Evolutionary conservation across 345 rosid species (phyloP).

Genomic region (Chamaenerion angustifolium): DNA sequence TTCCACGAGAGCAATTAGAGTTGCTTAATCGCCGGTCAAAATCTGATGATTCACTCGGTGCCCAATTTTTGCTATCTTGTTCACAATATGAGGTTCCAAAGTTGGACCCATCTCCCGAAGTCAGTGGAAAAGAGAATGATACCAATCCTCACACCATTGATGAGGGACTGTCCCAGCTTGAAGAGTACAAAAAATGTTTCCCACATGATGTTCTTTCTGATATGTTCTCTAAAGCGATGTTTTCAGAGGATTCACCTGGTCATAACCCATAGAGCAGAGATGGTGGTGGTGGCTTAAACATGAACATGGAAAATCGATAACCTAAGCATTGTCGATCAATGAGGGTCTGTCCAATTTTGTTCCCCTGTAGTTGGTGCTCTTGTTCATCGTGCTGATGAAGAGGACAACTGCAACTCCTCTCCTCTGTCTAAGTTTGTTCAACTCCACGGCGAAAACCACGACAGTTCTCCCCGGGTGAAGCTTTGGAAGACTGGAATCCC

Average conservation of each 20-base stretch:
- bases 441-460: no score
- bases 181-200: slow-evolving; percentile 36
- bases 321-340: slow-evolving; percentile 71
- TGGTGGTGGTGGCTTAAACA: no score
- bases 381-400: no score
- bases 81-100: slow-evolving; percentile 29
- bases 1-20: slow-evolving; percentile 57
- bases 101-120: slow-evolving; percentile 25
- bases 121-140: slow-evolving; percentile 23
- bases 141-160: slow-evolving; percentile 20
- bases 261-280: no score
- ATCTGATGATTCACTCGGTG: slow-evolving; percentile 56
- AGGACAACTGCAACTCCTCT: no score
- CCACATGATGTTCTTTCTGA: slow-evolving; percentile 74
- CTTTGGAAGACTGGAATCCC: no score
- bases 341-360: no score
- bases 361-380: no score
- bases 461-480: no score
- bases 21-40: slow-evolving; percentile 54
- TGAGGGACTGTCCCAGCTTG: slow-evolving; percentile 24
- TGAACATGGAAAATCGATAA: slow-evolving; percentile 59
- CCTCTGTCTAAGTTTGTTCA: no score
- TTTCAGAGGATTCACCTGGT: slow-evolving; percentile 50
- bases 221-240: slow-evolving; percentile 47
- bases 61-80: slow-evolving; percentile 47